Evolutionary conservation across 1,139 yeast genomes (phyloP).

Genomic region (Zhuliangozyma parablackwelliae): DNA sequence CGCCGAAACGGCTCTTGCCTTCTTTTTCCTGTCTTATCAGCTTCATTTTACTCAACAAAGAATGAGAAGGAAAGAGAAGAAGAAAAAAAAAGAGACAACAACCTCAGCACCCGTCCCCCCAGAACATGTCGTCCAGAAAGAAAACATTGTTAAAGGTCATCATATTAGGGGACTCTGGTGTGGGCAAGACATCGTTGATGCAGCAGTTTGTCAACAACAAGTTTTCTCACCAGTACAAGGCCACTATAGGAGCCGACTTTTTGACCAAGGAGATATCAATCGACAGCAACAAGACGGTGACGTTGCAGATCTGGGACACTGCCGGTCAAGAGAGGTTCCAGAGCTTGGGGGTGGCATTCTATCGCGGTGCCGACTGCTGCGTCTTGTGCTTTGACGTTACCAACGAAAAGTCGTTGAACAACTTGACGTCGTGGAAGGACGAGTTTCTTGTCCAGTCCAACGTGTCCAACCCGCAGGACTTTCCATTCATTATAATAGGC

Average conservation of each 20-base stretch:
- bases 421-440: constrained; percentile 88
- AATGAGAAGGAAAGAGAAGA: too few relatives aligned
- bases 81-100: too few relatives aligned
- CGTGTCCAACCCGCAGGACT: constrained; percentile 87
- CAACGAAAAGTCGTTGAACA: constrained; percentile 87
- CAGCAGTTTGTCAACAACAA: constrained; percentile 95
- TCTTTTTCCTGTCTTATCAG: too few relatives aligned
- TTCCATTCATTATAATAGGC: constrained; percentile 92
- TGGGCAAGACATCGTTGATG: constrained; percentile 94
- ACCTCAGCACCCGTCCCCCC: neutral
- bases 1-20: too few relatives aligned
- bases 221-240: constrained; percentile 93
- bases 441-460: constrained; percentile 92
- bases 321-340: constrained; percentile 99
- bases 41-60: too few relatives aligned
- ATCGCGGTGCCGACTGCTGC: constrained; percentile 98
- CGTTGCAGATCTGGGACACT: constrained; percentile 96
- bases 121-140: constrained; percentile 70
- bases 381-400: constrained; percentile 94
- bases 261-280: constrained; percentile 83
- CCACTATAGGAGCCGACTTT: constrained; percentile 97
- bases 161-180: constrained; percentile 95
- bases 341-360: constrained; percentile 93
- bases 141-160: constrained; percentile 91
- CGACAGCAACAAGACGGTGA: constrained; percentile 71